Conservation (phyloP, 306 rosid species). For the Glycyrrhiza uralensis region DNA sequence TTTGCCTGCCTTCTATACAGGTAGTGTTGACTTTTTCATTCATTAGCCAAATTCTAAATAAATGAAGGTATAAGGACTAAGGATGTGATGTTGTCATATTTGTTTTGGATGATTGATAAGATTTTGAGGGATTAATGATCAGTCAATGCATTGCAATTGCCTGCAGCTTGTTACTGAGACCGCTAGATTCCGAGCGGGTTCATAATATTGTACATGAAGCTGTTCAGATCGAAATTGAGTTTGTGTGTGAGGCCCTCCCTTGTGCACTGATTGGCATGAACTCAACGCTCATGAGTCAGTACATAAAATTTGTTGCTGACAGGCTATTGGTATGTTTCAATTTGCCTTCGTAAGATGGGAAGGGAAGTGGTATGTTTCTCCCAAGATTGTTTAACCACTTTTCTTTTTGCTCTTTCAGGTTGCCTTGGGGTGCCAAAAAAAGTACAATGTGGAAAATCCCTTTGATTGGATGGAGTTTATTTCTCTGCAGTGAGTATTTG, state of each 20-base stretch:
- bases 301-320: conserved; percentile 89
- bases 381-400: neutral
- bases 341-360: neutral
- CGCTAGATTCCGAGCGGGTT: conserved; percentile 48
- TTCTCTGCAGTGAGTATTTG: conserved; percentile 77
- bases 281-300: conserved; percentile 82
- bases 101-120: too few relatives aligned
- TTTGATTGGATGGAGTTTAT: conserved; percentile 97
- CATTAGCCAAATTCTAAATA: conserved; percentile 2
- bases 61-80: neutral
- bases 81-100: neutral
- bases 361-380: neutral
- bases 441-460: conserved; percentile 79
- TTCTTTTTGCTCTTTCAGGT: conserved; percentile 40
- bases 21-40: conserved; percentile 33
- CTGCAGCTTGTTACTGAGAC: conserved; percentile 63
- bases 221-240: conserved; percentile 72
- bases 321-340: conserved; percentile 62
- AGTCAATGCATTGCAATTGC: neutral
- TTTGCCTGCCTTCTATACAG: conserved; percentile 93
- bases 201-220: conserved; percentile 56
- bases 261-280: conserved; percentile 97
- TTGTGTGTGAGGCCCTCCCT: conserved; percentile 84
- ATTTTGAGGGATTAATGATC: neutral
- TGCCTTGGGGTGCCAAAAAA: conserved; percentile 60